Percentiles rank a stretch among this genome's conserved stretches.
These are phyloP conservation scores for Phlegmacium glaucopus DNA, from an alignment of 768 basidiomycete species.

Conservation along the genomic window DNA sequence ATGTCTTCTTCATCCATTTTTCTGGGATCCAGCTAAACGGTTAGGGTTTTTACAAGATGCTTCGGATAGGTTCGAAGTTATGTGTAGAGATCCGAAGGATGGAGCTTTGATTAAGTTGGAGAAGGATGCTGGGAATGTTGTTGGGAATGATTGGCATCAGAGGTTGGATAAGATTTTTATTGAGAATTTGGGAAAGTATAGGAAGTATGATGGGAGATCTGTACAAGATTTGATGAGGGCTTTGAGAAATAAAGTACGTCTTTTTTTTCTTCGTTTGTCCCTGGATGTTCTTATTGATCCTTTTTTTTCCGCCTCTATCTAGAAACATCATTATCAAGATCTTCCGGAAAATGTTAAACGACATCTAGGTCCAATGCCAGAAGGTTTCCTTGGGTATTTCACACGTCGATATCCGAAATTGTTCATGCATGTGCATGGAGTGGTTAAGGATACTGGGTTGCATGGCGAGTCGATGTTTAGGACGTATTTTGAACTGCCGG, in stretches of 20 bases:
- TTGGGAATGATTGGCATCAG: constrained; percentile 89
- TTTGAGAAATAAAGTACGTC: constrained; percentile 86
- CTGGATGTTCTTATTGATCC: background rate
- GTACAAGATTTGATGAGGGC: constrained; percentile 93
- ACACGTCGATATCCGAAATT: constrained; percentile 88
- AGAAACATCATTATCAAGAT: constrained; percentile 99
- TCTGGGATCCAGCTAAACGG: constrained; percentile 88
- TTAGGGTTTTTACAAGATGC: constrained; percentile 96
- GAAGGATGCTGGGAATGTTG: constrained; percentile 59
- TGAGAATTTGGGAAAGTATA: constrained; percentile 94
- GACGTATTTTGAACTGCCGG: constrained; percentile 77
- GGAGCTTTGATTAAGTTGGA: constrained; percentile 74
- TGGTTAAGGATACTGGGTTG: constrained; percentile 70
- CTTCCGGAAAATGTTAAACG: constrained; percentile 88
- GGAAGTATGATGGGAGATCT: constrained; percentile 91
- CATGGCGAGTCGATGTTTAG: constrained; percentile 88
- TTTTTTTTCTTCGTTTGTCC: background rate
- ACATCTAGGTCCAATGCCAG: constrained; percentile 86
- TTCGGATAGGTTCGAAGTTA: constrained; percentile 96
- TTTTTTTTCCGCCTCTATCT: too few relatives aligned
- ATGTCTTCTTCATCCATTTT: constrained; percentile 93
- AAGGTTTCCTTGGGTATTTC: constrained; percentile 91
- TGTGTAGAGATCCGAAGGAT: constrained; percentile 90
- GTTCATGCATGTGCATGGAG: constrained; percentile 90
- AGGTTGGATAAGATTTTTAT: constrained; percentile 86